Percentiles rank a stretch among this genome's conserved stretches.
phyloP scores from a whole-genome alignment of 2,329 filamentous ascomycete genomes.

The Dothiorella sarmentorum region DNA sequence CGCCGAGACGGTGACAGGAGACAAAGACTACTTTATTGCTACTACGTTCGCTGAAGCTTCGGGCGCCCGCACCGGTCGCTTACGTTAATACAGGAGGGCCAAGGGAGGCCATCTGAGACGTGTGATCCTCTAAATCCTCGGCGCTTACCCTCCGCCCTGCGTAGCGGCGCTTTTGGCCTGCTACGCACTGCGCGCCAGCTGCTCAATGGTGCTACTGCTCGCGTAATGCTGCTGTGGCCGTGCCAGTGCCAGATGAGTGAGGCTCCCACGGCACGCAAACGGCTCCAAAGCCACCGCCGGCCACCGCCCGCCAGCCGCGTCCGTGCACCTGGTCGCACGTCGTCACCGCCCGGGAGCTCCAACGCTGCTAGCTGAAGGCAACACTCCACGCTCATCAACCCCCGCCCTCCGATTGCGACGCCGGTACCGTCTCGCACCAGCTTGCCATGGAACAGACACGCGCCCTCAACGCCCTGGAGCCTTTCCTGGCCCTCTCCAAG shows the following conservation, averaged over 20 bases:
- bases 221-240: neutral
- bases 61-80: neutral
- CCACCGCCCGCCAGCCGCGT: neutral
- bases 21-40: no score
- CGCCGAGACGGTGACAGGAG: neutral
- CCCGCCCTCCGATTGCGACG: neutral
- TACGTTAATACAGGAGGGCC: conserved; percentile 13
- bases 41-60: no score
- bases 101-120: conserved; percentile 14
- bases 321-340: neutral
- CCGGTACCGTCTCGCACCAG: neutral
- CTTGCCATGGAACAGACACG: conserved; percentile 68
- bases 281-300: no score
- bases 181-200: neutral
- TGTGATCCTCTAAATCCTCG: conserved; percentile 6
- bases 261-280: no score
- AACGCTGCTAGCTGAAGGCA: conserved; percentile 18
- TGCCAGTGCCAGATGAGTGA: no score
- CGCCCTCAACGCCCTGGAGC: conserved; percentile 62
- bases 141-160: neutral
- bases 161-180: neutral
- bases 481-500: conserved; percentile 86
- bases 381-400: neutral
- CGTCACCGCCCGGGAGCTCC: neutral
- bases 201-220: neutral